Evolutionary conservation across 306 rosid species (phyloP), one percentile per base, ranked within the genome.

Genomic region (Fragaria ananassa): DNA sequence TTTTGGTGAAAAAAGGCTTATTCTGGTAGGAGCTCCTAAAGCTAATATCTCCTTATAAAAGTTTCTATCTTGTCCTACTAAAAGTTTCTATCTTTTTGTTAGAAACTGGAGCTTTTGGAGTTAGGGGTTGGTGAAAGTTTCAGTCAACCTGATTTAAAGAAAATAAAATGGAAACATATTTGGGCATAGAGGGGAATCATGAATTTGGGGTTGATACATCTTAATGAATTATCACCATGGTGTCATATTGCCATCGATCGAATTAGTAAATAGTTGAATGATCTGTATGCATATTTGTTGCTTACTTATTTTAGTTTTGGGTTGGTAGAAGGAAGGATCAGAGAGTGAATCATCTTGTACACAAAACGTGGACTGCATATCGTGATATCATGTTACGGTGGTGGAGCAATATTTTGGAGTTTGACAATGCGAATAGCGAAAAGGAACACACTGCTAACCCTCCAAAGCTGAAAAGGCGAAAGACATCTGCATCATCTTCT

Each of bases 381-480:
- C 6, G 13, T 57, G 63, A 8, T 57, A 3, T 5, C 17, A 53
- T 53, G 25, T 53, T 25, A 53, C 4, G 5, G 39, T 18, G 14
- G 13, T 8, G 0, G 31, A 57, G 63, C 31, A 10, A 57, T 57
- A 41, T 7, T 6, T 1, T 25, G 65, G 65, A 58, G 34, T 9
- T 1, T 58, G 35, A 10, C 37, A 25, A 58, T 25, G 18, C 2
- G 8, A 58, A 12, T 1, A 1, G 18, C 35, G 17, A 25, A 7
- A 86, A 31, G 79, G 56, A 65, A 76, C 75, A 70, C 69, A 70
- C 75, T 78, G 60, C 77, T 37, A 50, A 74, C 58, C 47, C 11
- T 45, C 79, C 74, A 37, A 88, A 80, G 74, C 6, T 31, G 35
- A 86, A 78, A 67, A 73, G 68, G 35, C 76, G 74, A 71, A 81